phyloP scores from a whole-genome alignment of 371 early-diverging fungal species.

The Mortierella sp. region DNA sequence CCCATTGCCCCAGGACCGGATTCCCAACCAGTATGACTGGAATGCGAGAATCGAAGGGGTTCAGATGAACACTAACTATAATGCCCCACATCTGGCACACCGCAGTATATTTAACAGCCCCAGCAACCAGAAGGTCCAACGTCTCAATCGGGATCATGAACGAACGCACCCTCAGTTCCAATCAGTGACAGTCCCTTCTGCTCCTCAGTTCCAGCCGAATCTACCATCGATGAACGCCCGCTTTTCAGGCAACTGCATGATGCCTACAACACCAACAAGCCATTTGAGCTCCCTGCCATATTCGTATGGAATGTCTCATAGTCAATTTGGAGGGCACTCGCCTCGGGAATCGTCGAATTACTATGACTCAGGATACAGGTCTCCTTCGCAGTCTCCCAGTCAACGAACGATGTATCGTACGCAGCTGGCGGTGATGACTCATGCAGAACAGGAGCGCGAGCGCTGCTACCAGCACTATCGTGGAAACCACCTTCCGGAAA shows the following conservation, averaged over 20 bases:
- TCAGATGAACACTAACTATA: too few relatives aligned
- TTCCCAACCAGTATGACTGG: too few relatives aligned
- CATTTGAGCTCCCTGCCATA: not conserved
- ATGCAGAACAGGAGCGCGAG: slow-evolving; percentile 48
- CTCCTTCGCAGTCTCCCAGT: slow-evolving; percentile 26
- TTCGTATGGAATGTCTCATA: too few relatives aligned
- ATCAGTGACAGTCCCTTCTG: not conserved
- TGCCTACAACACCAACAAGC: not conserved
- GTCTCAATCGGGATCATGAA: too few relatives aligned
- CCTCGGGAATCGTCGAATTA: not conserved
- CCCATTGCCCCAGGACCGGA: too few relatives aligned
- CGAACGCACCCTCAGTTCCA: too few relatives aligned
- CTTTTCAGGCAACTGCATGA: not conserved
- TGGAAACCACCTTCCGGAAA: slow-evolving; percentile 40
- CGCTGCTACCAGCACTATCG: slow-evolving; percentile 36
- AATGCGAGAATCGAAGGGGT: too few relatives aligned
- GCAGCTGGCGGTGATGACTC: slow-evolving; percentile 38
- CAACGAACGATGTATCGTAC: slow-evolving; percentile 8
- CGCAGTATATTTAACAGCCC: too few relatives aligned
- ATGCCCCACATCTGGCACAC: too few relatives aligned
- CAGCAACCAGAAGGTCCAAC: too few relatives aligned
- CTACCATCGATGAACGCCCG: not conserved
- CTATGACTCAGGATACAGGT: slow-evolving; percentile 2
- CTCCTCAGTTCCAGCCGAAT: not conserved
- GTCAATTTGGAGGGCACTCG: not conserved